These are phyloP conservation scores for Aureobasidium sp. DNA, from an alignment of 2,329 filamentous ascomycete species.

Conservation along the genomic window DNA sequence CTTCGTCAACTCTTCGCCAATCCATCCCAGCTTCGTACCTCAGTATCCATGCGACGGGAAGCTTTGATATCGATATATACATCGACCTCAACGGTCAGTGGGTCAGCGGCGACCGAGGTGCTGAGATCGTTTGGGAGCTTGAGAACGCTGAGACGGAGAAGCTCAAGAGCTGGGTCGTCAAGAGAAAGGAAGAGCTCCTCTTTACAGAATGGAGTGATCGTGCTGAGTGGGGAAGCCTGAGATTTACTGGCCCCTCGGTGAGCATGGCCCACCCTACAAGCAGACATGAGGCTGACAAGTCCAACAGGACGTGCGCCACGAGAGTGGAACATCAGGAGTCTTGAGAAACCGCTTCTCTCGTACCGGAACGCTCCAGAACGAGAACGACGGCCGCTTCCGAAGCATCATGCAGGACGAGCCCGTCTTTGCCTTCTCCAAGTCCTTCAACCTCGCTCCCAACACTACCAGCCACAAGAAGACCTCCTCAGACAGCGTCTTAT, in stretches of 20 bases:
- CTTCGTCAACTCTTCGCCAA: slow-evolving; percentile 70
- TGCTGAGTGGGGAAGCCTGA: slow-evolving; percentile 73
- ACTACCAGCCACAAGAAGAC: slow-evolving; percentile 23
- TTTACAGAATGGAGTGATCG: slow-evolving; percentile 66
- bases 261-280: slow-evolving; percentile 14
- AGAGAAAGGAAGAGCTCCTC: slow-evolving; percentile 53
- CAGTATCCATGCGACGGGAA: slow-evolving; percentile 59
- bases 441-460: slow-evolving; percentile 41
- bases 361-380: slow-evolving; percentile 53
- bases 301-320: slow-evolving; percentile 49
- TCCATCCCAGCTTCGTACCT: slow-evolving; percentile 76
- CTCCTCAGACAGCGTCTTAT: slow-evolving; percentile 37
- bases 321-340: slow-evolving; percentile 58
- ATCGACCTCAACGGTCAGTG: slow-evolving; percentile 53
- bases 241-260: slow-evolving; percentile 59
- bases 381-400: slow-evolving; percentile 42
- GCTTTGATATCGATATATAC: slow-evolving; percentile 43
- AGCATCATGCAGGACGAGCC: slow-evolving; percentile 42
- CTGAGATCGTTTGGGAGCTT: slow-evolving; percentile 61
- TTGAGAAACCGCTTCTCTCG: slow-evolving; percentile 62
- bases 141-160: slow-evolving; percentile 29
- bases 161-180: slow-evolving; percentile 58
- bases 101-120: slow-evolving; percentile 67
- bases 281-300: slow-evolving; percentile 33
- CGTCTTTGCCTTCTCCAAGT: slow-evolving; percentile 41